Evolutionary conservation across 2,329 filamentous ascomycete species (phyloP), one percentile per base, ranked within the genome.

Genomic region (Stromatinia cepivora): DNA sequence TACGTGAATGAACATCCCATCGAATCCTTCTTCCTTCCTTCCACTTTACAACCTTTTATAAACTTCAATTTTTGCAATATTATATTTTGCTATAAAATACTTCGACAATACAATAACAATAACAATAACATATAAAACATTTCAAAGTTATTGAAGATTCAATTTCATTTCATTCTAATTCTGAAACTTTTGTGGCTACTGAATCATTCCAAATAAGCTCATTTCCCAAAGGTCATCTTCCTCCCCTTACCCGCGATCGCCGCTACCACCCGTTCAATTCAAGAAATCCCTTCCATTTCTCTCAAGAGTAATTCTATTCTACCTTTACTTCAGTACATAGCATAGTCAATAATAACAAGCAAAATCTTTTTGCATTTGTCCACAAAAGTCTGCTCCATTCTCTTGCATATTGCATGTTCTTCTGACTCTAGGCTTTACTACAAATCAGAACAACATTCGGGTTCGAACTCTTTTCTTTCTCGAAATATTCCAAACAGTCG

Each of bases 301-400:
- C 71, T 61, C 70, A 63, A 66, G 70, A 63, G 70, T 70, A 69
- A 72, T 71, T 70, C 72, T 57, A 72, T 70, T 69, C 73, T 63
- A 69, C 65, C 61, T 69, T 70, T 78, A 72, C 72, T 70, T 75
- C 77, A 80, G 79, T 83, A 82, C 77, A 80, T 78, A 83, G 81
- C 79, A 80, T 83, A 84, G 81, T 81, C 79, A 84, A 84, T 82
- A 84, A 79, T 82, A 82, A 80, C 73, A 74, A 77, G 72, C 73
- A 74, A 74, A 69, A 31, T 64, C 54, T 59, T 73, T 71, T 74
- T 73, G 72, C 72, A 73, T 66, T 69, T 77, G 72, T 76, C 70
- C 70, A 64, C 72, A 74, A 74, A 77, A 75, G 77, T 76, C 54
- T 77, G 76, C 75, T 75, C 72, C 72, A 72, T 75, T 75, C 72